Conservation (phyloP, 2,329 filamentous ascomycete species). For the Claviceps sp. region DNA sequence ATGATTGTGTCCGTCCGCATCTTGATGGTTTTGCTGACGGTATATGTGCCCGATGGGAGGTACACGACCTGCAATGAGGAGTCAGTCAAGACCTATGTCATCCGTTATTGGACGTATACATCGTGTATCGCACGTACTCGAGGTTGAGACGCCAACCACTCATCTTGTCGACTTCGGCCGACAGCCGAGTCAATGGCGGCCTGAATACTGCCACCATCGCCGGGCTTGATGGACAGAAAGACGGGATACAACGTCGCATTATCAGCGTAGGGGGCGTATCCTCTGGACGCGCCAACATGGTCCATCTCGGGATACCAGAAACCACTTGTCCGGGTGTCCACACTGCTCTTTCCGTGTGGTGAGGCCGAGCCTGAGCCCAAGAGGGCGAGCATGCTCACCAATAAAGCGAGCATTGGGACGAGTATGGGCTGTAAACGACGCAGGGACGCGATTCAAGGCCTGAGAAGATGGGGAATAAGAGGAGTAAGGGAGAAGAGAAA, state of each 20-base stretch:
- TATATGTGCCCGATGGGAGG: constrained; percentile 28
- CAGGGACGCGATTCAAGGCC: background rate
- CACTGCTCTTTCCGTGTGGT: constrained; percentile 1
- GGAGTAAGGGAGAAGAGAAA: background rate
- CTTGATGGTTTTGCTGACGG: constrained; percentile 23
- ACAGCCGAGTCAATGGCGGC: constrained; percentile 24
- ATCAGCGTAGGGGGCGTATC: constrained; percentile 27
- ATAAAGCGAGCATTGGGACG: background rate
- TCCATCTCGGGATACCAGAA: constrained; percentile 32
- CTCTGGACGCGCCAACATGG: constrained; percentile 22
- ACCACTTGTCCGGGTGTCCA: constrained; percentile 8
- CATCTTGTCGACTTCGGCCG: constrained; percentile 18
- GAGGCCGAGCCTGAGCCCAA: constrained; percentile 9
- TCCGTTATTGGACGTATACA: background rate
- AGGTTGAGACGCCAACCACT: constrained; percentile 29
- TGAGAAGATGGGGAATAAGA: background rate
- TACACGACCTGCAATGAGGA: constrained; percentile 21
- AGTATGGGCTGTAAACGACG: background rate
- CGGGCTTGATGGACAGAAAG: constrained; percentile 23
- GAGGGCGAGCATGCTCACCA: constrained; percentile 1
- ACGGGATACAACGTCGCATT: constrained; percentile 23
- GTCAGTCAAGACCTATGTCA: background rate
- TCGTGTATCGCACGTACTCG: constrained; percentile 15
- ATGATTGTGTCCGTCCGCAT: constrained; percentile 32
- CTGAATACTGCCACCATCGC: constrained; percentile 24